Percentiles rank a stretch among this genome's conserved stretches.
Conservation (phyloP, 805 yeast species). For the Naumovozyma baii region DNA sequence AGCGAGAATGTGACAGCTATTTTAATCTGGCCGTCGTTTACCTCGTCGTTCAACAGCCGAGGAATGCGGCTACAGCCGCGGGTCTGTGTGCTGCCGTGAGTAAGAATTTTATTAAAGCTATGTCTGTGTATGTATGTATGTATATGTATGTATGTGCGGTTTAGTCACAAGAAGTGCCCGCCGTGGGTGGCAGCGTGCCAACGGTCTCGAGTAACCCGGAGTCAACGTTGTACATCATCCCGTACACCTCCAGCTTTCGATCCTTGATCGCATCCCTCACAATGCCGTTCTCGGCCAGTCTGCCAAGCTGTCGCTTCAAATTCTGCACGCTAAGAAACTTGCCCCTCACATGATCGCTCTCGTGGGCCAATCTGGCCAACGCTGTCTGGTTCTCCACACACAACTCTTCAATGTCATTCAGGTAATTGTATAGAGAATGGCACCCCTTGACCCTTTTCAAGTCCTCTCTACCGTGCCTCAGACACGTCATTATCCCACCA, state of each 20-base stretch:
- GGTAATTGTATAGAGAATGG: slow-evolving; percentile 27
- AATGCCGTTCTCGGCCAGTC: slow-evolving; percentile 43
- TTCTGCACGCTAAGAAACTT: slow-evolving; percentile 65
- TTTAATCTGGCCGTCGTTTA: too few species aligned
- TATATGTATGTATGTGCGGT: not conserved
- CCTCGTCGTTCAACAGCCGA: too few species aligned
- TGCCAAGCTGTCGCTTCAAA: slow-evolving; percentile 61
- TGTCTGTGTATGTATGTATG: not conserved
- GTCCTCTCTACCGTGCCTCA: slow-evolving; percentile 39
- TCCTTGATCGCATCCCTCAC: slow-evolving; percentile 55
- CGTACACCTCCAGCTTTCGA: slow-evolving; percentile 60
- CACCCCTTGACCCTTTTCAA: slow-evolving; percentile 42
- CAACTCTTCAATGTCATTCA: slow-evolving; percentile 62
- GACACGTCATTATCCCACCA: slow-evolving; percentile 75
- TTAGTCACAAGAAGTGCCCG: not conserved
- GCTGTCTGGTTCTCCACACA: slow-evolving; percentile 50
- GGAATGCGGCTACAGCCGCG: too few species aligned
- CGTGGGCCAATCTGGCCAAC: slow-evolving; percentile 31
- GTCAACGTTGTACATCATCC: slow-evolving; percentile 73
- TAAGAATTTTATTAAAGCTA: too few species aligned
- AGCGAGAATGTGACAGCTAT: too few species aligned
- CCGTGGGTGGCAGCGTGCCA: not conserved
- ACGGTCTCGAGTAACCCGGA: slow-evolving; percentile 41
- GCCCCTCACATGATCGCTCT: not conserved
- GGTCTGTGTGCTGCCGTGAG: too few species aligned